These are phyloP conservation scores for Acanthamoeba culbertsoni DNA, from an alignment of 208 protist species.

Conservation along the genomic window DNA sequence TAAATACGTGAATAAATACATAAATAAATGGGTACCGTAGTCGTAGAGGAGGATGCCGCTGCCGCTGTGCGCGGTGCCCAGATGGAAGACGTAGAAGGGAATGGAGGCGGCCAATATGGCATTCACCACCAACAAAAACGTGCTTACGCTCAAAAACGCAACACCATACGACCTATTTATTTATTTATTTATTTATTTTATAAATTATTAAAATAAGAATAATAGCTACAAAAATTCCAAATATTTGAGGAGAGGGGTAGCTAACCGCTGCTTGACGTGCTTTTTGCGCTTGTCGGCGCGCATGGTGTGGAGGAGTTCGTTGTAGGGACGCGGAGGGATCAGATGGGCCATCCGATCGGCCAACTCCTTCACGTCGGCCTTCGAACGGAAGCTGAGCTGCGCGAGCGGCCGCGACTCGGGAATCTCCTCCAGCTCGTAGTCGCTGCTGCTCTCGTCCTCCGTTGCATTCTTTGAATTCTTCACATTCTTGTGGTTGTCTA, in stretches of 20 bases:
- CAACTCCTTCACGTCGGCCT: constrained; percentile 16
- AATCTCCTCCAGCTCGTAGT: not conserved
- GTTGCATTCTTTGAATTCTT: not conserved
- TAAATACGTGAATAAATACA: no score
- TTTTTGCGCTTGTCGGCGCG: not conserved
- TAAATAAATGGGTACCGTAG: no score
- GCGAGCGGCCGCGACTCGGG: not conserved
- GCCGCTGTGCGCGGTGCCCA: not conserved
- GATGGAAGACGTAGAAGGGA: not conserved
- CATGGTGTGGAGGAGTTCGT: constrained; percentile 25
- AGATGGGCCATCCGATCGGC: not conserved
- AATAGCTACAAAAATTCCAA: not conserved
- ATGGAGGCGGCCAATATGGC: not conserved
- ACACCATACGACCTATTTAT: not conserved
- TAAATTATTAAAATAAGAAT: not conserved
- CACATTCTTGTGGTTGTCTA: not conserved
- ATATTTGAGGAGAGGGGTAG: not conserved
- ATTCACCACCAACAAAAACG: not conserved
- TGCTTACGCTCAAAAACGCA: not conserved
- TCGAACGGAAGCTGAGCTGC: not conserved
- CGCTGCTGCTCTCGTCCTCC: not conserved
- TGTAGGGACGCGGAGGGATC: constrained; percentile 1
- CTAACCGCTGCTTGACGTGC: not conserved
- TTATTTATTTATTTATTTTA: not conserved
- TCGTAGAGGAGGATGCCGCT: not conserved